Percentiles rank a stretch among this genome's conserved stretches.
Evolutionary conservation across 2,329 filamentous ascomycete species (phyloP).

Genomic region (Neoscytalidium dimidiatum): DNA sequence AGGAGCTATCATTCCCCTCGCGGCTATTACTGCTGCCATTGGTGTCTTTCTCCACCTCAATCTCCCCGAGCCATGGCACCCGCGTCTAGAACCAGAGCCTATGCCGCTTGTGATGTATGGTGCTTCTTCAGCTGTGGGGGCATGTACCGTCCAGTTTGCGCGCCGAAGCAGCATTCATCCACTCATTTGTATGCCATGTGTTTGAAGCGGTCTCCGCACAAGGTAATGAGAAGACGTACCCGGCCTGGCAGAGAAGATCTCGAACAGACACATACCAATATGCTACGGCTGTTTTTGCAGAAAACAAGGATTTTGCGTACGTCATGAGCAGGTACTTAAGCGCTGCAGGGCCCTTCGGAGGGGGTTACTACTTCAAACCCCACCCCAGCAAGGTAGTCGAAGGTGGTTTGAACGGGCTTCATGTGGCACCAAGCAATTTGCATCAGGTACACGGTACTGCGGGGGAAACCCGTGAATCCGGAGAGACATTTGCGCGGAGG

Average conservation of each 20-base stretch:
- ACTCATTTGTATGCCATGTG: constrained; percentile 39
- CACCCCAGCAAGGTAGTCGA: neutral
- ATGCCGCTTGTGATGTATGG: constrained; percentile 44
- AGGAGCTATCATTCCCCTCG: constrained; percentile 48
- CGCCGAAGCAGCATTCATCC: constrained; percentile 41
- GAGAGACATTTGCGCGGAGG: too few species aligned
- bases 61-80: constrained; percentile 44
- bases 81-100: constrained; percentile 18
- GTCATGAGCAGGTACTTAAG: neutral
- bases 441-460: too few species aligned
- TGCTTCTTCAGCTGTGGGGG: constrained; percentile 42
- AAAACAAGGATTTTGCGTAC: neutral
- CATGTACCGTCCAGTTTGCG: constrained; percentile 44
- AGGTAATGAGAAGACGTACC: too few species aligned
- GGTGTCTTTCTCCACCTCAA: constrained; percentile 45
- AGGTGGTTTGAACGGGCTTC: neutral
- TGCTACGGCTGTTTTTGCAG: neutral
- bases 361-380: neutral
- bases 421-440: too few species aligned
- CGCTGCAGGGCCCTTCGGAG: neutral
- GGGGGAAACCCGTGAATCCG: too few species aligned
- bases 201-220: neutral
- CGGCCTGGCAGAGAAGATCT: too few species aligned
- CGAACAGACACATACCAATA: too few species aligned
- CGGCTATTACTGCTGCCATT: constrained; percentile 49